Evolutionary conservation across 1,284 basidiomycete genomes (phyloP), one percentile per base, ranked within the genome.

Genomic region (Cryptococcus hybrid): DNA sequence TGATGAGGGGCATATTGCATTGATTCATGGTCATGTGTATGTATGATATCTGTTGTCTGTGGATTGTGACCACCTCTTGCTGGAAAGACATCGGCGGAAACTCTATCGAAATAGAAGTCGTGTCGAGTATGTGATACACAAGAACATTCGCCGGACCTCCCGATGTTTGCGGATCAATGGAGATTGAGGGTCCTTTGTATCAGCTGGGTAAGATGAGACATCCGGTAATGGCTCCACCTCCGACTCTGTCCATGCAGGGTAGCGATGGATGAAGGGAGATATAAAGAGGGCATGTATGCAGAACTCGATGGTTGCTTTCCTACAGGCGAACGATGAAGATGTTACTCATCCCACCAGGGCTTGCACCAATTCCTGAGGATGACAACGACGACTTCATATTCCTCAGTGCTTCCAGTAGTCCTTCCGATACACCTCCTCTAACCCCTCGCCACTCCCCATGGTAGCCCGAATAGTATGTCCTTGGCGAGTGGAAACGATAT

Each of bases 281-380:
- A 30, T 30, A 30, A 30, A 30, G 30, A 30, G 30, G 3, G 30
- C 30, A 3, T 30, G 30, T 30, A 4, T 30, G 3, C 30, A 3
- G 30, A 30, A 30, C 30, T 30, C 30, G 30, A 30, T 4, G 3
- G 30, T 4, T 30, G 30, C 4, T 30, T 30, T 30, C 11, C 11
- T n/a, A n/a, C 40, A 42, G 11, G 5, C 40, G n/a, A 12, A 42
- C 8, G 34, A 35, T 47, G 34, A 30, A 30, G 30, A 47, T 47
- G 8, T 9, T 8, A 13, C 47, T 47, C 13, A 13, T 34, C 15
- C 34, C 47, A 35, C 47, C 47, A 30, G 34, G 47, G 6, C 50
- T 56, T 12, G 51, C 38, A 13, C 52, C 56, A 7, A 55, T 55
- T 6, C 46, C 58, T 7, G 55, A 57, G 35, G 36, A 57, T 24